These are phyloP conservation scores for Clarireedia homoeocarpa DNA, from an alignment of 2,329 filamentous ascomycete species.

Conservation along the genomic window DNA sequence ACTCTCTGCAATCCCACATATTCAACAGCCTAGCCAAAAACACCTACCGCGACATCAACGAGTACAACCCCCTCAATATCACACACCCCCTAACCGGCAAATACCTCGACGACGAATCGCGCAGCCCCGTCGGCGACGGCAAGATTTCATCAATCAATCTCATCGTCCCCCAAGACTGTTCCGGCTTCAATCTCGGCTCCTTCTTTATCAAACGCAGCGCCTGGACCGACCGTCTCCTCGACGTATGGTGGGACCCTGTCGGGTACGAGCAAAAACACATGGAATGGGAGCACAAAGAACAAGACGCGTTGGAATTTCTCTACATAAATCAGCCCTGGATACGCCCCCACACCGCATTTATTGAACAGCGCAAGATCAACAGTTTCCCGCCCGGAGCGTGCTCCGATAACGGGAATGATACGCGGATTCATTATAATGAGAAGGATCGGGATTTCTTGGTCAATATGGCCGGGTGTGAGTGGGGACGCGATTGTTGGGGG, in stretches of 20 bases:
- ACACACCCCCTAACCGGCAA: conserved; percentile 67
- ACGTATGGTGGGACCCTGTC: conserved; percentile 98
- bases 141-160: conserved; percentile 74
- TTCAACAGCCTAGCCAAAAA: conserved; percentile 70
- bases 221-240: conserved; percentile 86
- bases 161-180: conserved; percentile 85
- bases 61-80: conserved; percentile 92
- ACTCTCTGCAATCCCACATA: conserved; percentile 83
- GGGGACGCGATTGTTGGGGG: conserved; percentile 93
- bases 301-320: conserved; percentile 87
- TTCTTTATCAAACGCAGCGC: conserved; percentile 82
- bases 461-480: conserved; percentile 98
- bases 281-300: conserved; percentile 98
- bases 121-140: conserved; percentile 69
- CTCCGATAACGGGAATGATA: conserved; percentile 66
- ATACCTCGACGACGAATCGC: conserved; percentile 69
- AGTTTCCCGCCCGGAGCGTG: conserved; percentile 89
- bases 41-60: conserved; percentile 91
- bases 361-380: conserved; percentile 88
- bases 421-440: conserved; percentile 76
- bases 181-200: conserved; percentile 91
- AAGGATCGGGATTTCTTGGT: conserved; percentile 86
- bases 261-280: conserved; percentile 97
- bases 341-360: conserved; percentile 77
- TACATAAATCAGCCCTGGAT: conserved; percentile 92